phyloP scores from a whole-genome alignment of 2,329 filamentous ascomycete genomes.

The Chaetothyriales sp. region DNA sequence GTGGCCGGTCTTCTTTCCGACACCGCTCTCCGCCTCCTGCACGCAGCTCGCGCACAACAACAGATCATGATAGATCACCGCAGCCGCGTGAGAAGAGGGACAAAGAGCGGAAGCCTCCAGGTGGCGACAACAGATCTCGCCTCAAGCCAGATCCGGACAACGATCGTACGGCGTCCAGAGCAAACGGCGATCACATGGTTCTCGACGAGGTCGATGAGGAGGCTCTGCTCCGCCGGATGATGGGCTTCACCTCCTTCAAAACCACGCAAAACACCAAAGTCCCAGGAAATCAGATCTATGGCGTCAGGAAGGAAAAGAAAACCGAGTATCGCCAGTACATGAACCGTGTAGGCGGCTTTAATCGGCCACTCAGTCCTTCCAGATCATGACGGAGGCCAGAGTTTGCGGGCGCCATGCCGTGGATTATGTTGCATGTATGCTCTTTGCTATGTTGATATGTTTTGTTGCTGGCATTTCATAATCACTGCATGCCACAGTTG shows the following conservation, averaged over 20 bases:
- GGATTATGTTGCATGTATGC: neutral
- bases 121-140: neutral
- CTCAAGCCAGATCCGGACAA: conserved; percentile 18
- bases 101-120: conserved; percentile 20
- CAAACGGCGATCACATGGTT: conserved; percentile 19
- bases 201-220: conserved; percentile 41
- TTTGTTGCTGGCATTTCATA: too few relatives aligned
- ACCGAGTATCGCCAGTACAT: conserved; percentile 95
- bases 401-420: neutral
- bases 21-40: conserved; percentile 25
- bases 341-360: conserved; percentile 40
- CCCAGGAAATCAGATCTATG: conserved; percentile 70
- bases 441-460: too few relatives aligned
- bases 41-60: conserved; percentile 1
- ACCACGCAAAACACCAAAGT: conserved; percentile 84
- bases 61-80: conserved; percentile 8
- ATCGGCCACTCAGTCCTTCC: conserved; percentile 35
- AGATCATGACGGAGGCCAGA: conserved; percentile 17
- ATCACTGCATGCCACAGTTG: too few relatives aligned
- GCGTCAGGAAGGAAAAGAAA: conserved; percentile 82
- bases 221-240: conserved; percentile 64
- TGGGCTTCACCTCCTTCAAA: conserved; percentile 81
- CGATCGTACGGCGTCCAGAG: conserved; percentile 12
- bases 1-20: conserved; percentile 21
- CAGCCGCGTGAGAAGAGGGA: conserved; percentile 21